Evolutionary conservation across 78 protist species (phyloP).

Genomic region (Dictyostelium intermedium): DNA sequence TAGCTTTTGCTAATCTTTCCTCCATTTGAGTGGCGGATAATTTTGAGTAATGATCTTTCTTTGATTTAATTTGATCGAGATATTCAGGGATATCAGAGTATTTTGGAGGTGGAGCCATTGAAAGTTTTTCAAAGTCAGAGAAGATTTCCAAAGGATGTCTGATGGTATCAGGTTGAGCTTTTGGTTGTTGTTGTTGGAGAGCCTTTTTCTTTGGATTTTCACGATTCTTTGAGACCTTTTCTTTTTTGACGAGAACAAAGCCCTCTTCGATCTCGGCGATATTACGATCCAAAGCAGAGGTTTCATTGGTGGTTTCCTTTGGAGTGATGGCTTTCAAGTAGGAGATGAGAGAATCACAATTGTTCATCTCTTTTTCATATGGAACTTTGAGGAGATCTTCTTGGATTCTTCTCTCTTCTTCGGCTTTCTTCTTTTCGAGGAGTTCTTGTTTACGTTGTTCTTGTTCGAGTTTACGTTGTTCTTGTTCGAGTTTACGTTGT

Average conservation of each 20-base stretch:
- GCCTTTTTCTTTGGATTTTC: conserved; percentile 2
- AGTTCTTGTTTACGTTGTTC: background rate
- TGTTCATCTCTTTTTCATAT: conserved; percentile 25
- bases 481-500: background rate
- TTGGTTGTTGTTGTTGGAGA: background rate
- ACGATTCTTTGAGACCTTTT: background rate
- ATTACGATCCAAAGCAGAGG: no score
- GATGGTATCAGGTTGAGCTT: conserved; percentile 12
- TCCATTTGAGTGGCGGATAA: conserved; percentile 29
- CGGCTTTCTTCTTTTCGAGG: background rate
- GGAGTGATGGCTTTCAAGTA: conserved; percentile 18
- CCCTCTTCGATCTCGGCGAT: conserved; percentile 17
- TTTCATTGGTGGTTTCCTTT: conserved; percentile 13
- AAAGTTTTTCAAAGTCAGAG: conserved; percentile 23
- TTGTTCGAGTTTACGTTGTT: background rate
- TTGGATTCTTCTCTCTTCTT: conserved; percentile 10
- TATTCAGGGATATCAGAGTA: conserved; percentile 34
- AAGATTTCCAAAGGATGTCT: conserved; percentile 34
- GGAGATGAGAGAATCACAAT: conserved; percentile 17
- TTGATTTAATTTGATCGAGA: conserved; percentile 1
- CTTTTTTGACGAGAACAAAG: conserved; percentile 5
- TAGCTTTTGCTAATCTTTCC: background rate
- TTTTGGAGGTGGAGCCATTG: conserved; percentile 41
- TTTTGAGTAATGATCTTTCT: conserved; percentile 32
- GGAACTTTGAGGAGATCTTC: conserved; percentile 27